Evolutionary conservation across 768 basidiomycete species (phyloP).

Genomic region (Gloeostereum incarnatum): DNA sequence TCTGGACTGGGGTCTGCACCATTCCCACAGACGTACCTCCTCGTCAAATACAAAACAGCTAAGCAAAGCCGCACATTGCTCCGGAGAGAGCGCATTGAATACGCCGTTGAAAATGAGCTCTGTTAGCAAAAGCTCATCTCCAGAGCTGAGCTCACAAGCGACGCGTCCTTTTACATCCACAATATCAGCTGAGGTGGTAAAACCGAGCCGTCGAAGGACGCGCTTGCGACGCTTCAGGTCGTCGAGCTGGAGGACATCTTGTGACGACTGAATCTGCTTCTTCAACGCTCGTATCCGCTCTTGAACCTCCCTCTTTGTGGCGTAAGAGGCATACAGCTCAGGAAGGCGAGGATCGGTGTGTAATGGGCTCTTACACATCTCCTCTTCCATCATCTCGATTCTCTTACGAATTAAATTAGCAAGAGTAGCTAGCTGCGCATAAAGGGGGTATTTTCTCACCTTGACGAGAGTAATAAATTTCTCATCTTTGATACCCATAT

Average conservation of each 20-base stretch:
- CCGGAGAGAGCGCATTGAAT: constrained; percentile 84
- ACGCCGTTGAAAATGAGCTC: constrained; percentile 97
- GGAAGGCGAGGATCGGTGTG: constrained; percentile 74
- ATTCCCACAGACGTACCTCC: constrained; percentile 74
- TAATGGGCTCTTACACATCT: constrained; percentile 71
- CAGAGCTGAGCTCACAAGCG: constrained; percentile 98
- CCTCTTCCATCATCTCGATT: constrained; percentile 85
- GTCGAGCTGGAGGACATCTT: constrained; percentile 91
- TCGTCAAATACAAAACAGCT: constrained; percentile 98
- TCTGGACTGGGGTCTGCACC: background rate
- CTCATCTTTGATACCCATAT: constrained; percentile 94
- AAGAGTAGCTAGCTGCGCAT: no score
- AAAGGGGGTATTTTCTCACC: constrained; percentile 34
- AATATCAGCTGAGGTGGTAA: constrained; percentile 83
- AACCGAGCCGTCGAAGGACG: constrained; percentile 84
- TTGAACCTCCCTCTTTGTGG: constrained; percentile 64
- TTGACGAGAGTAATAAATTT: constrained; percentile 84
- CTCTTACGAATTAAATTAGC: constrained; percentile 39
- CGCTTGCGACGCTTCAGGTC: constrained; percentile 95
- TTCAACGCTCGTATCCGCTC: constrained; percentile 68
- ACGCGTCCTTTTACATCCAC: constrained; percentile 98
- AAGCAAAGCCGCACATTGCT: constrained; percentile 88
- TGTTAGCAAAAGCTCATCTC: constrained; percentile 92
- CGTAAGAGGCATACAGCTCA: constrained; percentile 72
- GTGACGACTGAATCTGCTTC: constrained; percentile 81